Evolutionary conservation across 441 rosid genomes (phyloP), one percentile per base, ranked within the genome.

Genomic region (Heliophila coronopifolia): DNA sequence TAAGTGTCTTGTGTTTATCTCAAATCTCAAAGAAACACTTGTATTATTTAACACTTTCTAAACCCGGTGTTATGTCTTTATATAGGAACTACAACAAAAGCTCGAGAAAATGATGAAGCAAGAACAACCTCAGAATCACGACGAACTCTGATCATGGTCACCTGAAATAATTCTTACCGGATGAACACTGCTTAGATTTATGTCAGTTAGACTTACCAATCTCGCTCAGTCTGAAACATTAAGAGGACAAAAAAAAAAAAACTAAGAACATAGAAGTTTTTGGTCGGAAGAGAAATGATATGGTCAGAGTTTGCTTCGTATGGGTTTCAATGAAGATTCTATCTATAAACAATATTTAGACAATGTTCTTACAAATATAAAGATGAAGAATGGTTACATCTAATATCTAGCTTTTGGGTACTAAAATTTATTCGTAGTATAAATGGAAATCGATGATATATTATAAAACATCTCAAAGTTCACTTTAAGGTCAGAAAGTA

Each of bases 31-130:
- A 42, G 25, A 8, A 46, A 44, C 12, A 18, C 5, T 50, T n/a
- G 30, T 27, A n/a, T 7, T 14, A 16, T 15, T 20, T 34, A 11
- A 27, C 35, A 50, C 12, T 38, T n/a, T 7, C 0, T 51, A n/a
- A 34, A 30, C 27, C 38, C 9, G 8, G 15, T 18, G 25, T 46
- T 45, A 57, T 7, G 7, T 46, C 25, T 36, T 52, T 25, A 32
- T 23, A 59, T 63, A 92, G 98, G 95, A 83, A 41, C 70, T 85
- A 53, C 78, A 81, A 73, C 54, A 73, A 44, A 83, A 85, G 67
- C 77, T 87, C 20, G 91, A 81, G 9, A 34, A 60, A 54, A 28
- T 87, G 95, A 77, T 80, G 87, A 77, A 76, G 72, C 69, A 74
- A 55, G 72, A 78, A 41, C 77, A 75, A 54, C 76, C 91, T 7